Evolutionary conservation across 768 basidiomycete species (phyloP), one percentile per base, ranked within the genome.

Genomic region (Suillus discolor): DNA sequence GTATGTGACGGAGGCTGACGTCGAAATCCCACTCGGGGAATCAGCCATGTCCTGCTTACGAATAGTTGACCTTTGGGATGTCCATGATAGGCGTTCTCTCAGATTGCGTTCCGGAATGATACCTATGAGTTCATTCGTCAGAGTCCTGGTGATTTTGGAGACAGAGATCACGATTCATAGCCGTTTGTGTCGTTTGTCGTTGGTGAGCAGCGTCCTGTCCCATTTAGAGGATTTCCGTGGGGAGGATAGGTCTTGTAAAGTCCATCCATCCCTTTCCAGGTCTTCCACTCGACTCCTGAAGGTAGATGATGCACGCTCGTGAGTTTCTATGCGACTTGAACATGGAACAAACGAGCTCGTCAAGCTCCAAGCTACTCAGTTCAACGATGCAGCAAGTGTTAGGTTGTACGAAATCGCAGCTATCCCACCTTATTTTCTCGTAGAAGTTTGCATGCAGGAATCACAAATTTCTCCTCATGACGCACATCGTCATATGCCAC

Each of bases 271-370:
- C 25, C 16, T 2, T 51, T 51, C 23, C 23, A 49, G 49, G 12
- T 23, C n/a, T 49, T 23, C 47, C 13, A 15, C 13, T 49, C 51
- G 25, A 28, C 51, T 53, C 7, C 3, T 25, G 25, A 16, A 51
- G 15, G 23, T 9, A 28, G 7, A 25, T 3, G 28, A 53, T 28
- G 16, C 16, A 18, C 51, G 3, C 15, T 25, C 8, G 16, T 18
- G 25, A 53, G 23, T 64, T n/a, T 31, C 60, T 16, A 51, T 71
- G 65, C 69, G 67, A 71, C 25, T 55, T 60, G 38, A 64, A 71
- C 69, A 70, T 69, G 39, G 67, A 66, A 20, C 62, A 57, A 18
- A 68, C 66, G 41, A 69, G 66, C 42, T 68, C 65, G 36, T 65
- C 66, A 8, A 69, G 59, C 38, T 69, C 70, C 3, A 61, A 39